Evolutionary conservation across 2,329 filamentous ascomycete genomes (phyloP).

Genomic region (Phaeomoniella chlamydospora): DNA sequence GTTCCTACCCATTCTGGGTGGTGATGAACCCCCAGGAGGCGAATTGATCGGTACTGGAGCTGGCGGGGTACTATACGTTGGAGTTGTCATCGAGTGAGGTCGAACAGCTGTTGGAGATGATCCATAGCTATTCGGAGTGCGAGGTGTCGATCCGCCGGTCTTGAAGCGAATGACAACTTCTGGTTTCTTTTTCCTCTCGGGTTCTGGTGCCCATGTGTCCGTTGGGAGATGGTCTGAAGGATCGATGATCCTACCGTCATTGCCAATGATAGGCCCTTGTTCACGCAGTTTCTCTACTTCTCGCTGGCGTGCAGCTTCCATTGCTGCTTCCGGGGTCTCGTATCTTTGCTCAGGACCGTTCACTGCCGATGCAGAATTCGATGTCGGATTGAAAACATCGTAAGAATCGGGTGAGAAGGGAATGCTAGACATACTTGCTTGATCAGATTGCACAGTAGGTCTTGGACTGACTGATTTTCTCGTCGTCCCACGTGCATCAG

Average conservation of each 20-base stretch:
- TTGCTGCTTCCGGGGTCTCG: constrained; percentile 21
- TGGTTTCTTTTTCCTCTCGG: constrained; percentile 41
- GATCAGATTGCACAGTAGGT: constrained; percentile 25
- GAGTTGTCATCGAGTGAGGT: constrained; percentile 6
- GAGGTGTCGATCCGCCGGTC: constrained; percentile 12
- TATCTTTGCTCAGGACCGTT: constrained; percentile 20
- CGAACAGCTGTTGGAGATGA: constrained; percentile 4
- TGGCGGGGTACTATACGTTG: constrained; percentile 1
- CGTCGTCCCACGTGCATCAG: constrained; percentile 17
- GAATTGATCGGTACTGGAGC: background rate
- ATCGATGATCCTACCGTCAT: constrained; percentile 50
- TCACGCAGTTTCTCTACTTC: constrained; percentile 25
- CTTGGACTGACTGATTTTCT: constrained; percentile 47
- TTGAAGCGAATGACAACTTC: constrained; percentile 26
- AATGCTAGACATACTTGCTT: constrained; percentile 26
- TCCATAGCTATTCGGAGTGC: constrained; percentile 8
- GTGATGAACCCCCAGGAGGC: background rate
- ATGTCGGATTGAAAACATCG: constrained; percentile 40
- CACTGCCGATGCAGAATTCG: constrained; percentile 16
- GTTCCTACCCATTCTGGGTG: constrained; percentile 11
- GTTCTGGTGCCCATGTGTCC: constrained; percentile 52
- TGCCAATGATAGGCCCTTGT: constrained; percentile 45
- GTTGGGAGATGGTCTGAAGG: constrained; percentile 51
- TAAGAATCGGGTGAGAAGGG: constrained; percentile 50
- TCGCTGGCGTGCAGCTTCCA: constrained; percentile 20